A percentile compares a stretch with the other conserved stretches of the same genome.
Conservation (phyloP, 495 filamentous ascomycete genomes). For the Trichoderma orchidacearum region DNA sequence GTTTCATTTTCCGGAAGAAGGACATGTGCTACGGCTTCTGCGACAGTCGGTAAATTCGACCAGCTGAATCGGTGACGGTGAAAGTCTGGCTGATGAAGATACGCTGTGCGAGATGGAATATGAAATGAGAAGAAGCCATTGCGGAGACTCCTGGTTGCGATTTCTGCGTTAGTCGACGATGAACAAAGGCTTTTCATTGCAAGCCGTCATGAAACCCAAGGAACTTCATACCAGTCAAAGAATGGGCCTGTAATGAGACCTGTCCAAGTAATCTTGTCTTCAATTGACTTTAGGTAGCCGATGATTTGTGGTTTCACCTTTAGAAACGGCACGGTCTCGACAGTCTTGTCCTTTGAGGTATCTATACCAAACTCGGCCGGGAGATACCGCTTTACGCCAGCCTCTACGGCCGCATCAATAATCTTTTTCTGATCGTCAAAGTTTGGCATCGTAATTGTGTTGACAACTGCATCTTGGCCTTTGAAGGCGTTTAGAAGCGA, state of each 20-base stretch:
- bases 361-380: conserved; percentile 49
- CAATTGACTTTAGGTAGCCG: conserved; percentile 33
- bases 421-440: conserved; percentile 28
- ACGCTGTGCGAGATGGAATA: background rate
- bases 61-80: background rate
- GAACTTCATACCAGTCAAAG: conserved; percentile 25
- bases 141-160: background rate
- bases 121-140: background rate
- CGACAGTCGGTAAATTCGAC: background rate
- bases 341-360: conserved; percentile 17
- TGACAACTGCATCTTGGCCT: conserved; percentile 43
- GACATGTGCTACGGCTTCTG: background rate
- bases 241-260: conserved; percentile 35
- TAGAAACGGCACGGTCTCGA: conserved; percentile 27
- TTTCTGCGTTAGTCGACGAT: background rate
- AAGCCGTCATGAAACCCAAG: background rate
- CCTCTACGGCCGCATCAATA: conserved; percentile 42
- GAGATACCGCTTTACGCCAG: conserved; percentile 42
- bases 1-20: background rate
- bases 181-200: no score
- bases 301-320: conserved; percentile 32
- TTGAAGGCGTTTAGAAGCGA: background rate
- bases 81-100: background rate
- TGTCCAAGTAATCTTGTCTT: conserved; percentile 34
- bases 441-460: conserved; percentile 20